A percentile compares a stretch with the other conserved stretches of the same genome.
Evolutionary conservation across 164 flowering plant species (phyloP).

Genomic region (Saururus chinensis): DNA sequence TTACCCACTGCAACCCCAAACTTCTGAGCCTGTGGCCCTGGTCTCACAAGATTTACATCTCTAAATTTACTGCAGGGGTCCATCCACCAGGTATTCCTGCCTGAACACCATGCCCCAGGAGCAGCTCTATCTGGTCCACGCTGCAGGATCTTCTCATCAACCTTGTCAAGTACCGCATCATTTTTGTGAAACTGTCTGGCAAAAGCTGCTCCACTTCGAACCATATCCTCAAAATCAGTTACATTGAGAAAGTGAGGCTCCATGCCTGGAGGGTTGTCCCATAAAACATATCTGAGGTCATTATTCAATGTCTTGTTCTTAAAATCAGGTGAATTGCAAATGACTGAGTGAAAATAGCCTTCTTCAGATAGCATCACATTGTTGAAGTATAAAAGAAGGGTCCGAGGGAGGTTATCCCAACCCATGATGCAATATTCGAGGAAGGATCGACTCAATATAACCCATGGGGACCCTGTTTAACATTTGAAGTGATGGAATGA

Average conservation of each 20-base stretch:
- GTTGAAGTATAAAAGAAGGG: constrained; percentile 74
- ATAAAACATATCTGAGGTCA: constrained; percentile 67
- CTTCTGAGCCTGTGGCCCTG: constrained; percentile 52
- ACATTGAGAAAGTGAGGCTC: constrained; percentile 61
- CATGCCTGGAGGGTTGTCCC: constrained; percentile 95
- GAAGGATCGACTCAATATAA: constrained; percentile 61
- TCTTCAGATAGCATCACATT: constrained; percentile 71
- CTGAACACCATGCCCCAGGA: constrained; percentile 86
- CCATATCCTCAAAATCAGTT: constrained; percentile 55
- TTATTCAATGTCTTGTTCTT: constrained; percentile 66
- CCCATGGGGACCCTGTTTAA: constrained; percentile 89
- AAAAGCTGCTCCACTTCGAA: constrained; percentile 79
- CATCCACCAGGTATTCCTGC: constrained; percentile 38
- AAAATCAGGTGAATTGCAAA: constrained; percentile 81
- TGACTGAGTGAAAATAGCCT: constrained; percentile 78
- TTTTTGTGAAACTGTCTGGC: constrained; percentile 66
- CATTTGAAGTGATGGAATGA: neutral
- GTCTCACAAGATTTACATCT: constrained; percentile 57
- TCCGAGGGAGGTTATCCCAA: constrained; percentile 93
- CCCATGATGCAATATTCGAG: constrained; percentile 77
- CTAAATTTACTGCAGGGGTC: constrained; percentile 89
- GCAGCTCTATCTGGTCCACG: constrained; percentile 37
- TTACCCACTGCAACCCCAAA: constrained; percentile 33
- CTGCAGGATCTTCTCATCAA: constrained; percentile 60
- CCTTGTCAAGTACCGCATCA: constrained; percentile 52